Conservation (phyloP, 2,329 filamentous ascomycete genomes). For the Colletotrichum sansevieriae region DNA sequence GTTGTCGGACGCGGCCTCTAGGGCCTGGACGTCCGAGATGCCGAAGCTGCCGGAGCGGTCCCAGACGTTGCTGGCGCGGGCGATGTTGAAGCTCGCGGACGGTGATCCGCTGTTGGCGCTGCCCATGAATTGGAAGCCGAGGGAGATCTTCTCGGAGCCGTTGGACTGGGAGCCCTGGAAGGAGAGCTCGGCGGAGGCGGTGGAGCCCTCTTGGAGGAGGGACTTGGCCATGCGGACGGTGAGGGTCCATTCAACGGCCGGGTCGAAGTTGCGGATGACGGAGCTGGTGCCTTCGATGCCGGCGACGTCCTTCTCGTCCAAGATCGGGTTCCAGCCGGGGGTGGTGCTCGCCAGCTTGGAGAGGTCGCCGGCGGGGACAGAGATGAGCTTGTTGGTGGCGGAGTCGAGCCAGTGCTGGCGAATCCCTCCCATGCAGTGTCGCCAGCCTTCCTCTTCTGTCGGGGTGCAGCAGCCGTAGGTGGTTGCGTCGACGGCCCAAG, state of each 20-base stretch:
- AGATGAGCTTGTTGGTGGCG: conserved; percentile 34
- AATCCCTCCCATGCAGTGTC: conserved; percentile 44
- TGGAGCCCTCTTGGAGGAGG: conserved; percentile 30
- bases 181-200: conserved; percentile 46
- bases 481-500: conserved; percentile 54
- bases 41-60: conserved; percentile 32
- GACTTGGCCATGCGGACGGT: conserved; percentile 40
- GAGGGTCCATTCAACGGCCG: conserved; percentile 40
- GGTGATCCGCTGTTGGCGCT: conserved; percentile 43
- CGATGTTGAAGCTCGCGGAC: conserved; percentile 46
- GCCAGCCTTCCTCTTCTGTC: conserved; percentile 49
- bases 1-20: conserved; percentile 18
- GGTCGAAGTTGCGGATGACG: conserved; percentile 40
- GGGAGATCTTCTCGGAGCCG: conserved; percentile 30
- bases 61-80: conserved; percentile 45
- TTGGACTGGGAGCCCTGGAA: conserved; percentile 45
- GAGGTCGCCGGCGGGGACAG: conserved; percentile 37
- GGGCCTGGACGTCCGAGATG: conserved; percentile 29
- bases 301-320: conserved; percentile 33
- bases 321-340: conserved; percentile 41
- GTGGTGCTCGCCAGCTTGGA: conserved; percentile 33
- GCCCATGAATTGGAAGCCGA: conserved; percentile 46
- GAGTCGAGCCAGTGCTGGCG: conserved; percentile 42
- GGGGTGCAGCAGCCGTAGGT: conserved; percentile 49
- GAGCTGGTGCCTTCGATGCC: conserved; percentile 33